Evolutionary conservation across 2,329 filamentous ascomycete species (phyloP).

Genomic region (Ambrosiella beaveri): DNA sequence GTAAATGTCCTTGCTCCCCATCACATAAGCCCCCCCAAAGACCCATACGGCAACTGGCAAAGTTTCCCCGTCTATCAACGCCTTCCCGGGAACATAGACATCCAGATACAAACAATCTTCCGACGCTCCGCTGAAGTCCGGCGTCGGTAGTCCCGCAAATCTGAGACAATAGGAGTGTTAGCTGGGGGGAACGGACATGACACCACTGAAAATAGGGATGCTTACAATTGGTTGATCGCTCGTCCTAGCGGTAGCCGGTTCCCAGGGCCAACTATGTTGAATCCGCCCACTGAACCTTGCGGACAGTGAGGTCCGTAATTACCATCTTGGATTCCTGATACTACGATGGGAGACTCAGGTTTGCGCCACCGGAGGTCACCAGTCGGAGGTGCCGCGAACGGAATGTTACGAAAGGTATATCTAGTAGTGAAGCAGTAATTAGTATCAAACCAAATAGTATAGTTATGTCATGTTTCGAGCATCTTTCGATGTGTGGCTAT

Average conservation of each 20-base stretch:
- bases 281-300: conserved; percentile 15
- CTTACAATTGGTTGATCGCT: conserved; percentile 21
- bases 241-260: conserved; percentile 20
- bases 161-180: conserved; percentile 12
- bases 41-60: conserved; percentile 30
- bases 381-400: conserved; percentile 26
- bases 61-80: conserved; percentile 20
- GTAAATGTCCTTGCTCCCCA: conserved; percentile 24
- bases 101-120: conserved; percentile 35
- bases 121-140: conserved; percentile 18
- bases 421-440: conserved; percentile 1
- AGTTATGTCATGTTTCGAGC: too few species aligned
- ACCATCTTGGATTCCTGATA: conserved; percentile 9
- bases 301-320: conserved; percentile 13
- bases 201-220: neutral
- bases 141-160: conserved; percentile 20
- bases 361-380: conserved; percentile 25
- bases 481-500: too few species aligned
- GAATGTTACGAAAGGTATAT: conserved; percentile 24
- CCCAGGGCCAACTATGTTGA: conserved; percentile 20
- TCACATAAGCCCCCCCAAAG: conserved; percentile 28
- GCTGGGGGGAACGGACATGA: neutral
- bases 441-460: neutral
- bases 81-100: conserved; percentile 28
- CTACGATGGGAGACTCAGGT: conserved; percentile 21